Evolutionary conservation across 2,329 filamentous ascomycete species (phyloP).

Genomic region (Tothia fuscella): DNA sequence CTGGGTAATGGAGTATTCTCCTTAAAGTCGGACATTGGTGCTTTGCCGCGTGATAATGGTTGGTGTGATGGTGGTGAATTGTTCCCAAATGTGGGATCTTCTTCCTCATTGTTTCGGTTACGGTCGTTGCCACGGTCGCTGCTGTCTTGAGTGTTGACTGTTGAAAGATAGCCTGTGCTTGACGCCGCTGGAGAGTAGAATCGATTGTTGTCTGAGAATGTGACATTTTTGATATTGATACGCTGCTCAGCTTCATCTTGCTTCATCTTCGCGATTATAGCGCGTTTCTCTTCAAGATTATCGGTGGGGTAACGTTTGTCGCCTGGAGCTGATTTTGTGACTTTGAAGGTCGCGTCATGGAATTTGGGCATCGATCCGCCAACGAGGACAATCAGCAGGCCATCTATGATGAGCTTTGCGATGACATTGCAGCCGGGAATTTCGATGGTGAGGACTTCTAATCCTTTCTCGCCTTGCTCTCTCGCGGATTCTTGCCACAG

Average conservation of each 20-base stretch:
- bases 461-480: slow-evolving; percentile 14
- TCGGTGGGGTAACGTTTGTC: slow-evolving; percentile 26
- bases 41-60: too few species aligned
- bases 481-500: slow-evolving; percentile 39
- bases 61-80: too few species aligned
- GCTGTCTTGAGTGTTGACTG: too few species aligned
- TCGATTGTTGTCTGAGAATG: too few species aligned
- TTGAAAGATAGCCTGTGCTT: too few species aligned
- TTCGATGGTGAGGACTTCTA: slow-evolving; percentile 36
- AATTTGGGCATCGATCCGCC: slow-evolving; percentile 31
- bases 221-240: neutral
- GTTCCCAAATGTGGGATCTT: too few species aligned
- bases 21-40: too few species aligned
- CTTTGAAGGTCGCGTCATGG: slow-evolving; percentile 24
- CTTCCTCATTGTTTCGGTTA: too few species aligned
- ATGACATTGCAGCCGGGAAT: slow-evolving; percentile 34
- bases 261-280: neutral
- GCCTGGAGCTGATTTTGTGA: slow-evolving; percentile 31
- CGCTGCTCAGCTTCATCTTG: neutral
- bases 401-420: slow-evolving; percentile 33
- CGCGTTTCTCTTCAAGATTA: neutral
- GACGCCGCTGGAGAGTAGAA: too few species aligned
- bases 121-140: too few species aligned
- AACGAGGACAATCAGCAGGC: slow-evolving; percentile 35
- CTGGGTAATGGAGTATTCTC: too few species aligned